A percentile compares a stretch with the other conserved stretches of the same genome.
Evolutionary conservation across 495 filamentous ascomycete genomes (phyloP).

Genomic region (Apodospora peruviana): DNA sequence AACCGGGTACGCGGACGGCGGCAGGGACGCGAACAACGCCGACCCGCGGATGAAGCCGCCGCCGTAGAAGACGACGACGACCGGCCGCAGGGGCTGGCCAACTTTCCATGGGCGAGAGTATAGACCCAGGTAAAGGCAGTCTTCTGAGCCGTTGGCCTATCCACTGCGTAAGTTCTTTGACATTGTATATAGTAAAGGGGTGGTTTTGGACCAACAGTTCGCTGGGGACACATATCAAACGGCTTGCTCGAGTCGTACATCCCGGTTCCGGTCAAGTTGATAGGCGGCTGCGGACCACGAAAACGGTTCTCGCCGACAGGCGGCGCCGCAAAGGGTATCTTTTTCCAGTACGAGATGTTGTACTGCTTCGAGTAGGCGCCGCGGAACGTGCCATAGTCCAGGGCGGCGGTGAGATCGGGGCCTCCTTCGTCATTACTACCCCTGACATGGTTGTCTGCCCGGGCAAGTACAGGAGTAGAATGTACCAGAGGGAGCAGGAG

Average conservation of each 20-base stretch:
- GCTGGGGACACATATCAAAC: constrained; percentile 55
- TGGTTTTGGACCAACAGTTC: constrained; percentile 26
- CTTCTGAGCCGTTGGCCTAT: constrained; percentile 53
- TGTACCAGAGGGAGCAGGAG: no score
- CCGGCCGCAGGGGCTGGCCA: constrained; percentile 40
- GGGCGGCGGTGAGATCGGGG: constrained; percentile 23
- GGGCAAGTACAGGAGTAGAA: no score
- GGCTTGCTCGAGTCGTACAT: constrained; percentile 51
- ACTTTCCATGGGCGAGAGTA: constrained; percentile 52
- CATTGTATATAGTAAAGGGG: not conserved
- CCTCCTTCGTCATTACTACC: not conserved
- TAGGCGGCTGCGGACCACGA: constrained; percentile 49
- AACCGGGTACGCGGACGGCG: constrained; percentile 52
- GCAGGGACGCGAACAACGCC: constrained; percentile 43
- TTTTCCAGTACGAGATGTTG: constrained; percentile 51
- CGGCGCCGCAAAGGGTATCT: constrained; percentile 55
- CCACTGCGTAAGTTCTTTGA: not conserved
- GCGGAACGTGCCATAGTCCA: constrained; percentile 55
- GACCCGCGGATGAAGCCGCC: constrained; percentile 57
- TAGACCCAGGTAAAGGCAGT: constrained; percentile 56
- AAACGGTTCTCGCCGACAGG: constrained; percentile 52
- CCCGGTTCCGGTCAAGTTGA: constrained; percentile 33
- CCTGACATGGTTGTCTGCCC: not conserved
- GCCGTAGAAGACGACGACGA: constrained; percentile 56
- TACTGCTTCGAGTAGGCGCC: constrained; percentile 48